Conservation (phyloP, 305 asterid species). For the Fraxinus nigra region DNA sequence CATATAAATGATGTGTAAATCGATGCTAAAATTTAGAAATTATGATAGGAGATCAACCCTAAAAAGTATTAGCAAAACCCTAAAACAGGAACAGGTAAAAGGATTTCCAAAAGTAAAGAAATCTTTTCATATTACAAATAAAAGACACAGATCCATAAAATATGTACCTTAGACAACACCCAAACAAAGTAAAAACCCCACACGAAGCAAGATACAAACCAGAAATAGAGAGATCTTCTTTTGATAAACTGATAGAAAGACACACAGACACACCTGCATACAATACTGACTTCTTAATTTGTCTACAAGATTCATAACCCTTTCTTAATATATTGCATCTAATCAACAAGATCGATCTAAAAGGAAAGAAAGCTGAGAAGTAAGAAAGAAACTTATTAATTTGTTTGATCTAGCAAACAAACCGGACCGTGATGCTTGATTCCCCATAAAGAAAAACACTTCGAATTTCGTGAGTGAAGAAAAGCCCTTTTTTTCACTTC, state of each 20-base stretch:
- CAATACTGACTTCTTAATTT: not conserved
- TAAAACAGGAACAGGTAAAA: not conserved
- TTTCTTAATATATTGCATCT: not conserved
- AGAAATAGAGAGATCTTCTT: not conserved
- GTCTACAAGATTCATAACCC: not conserved
- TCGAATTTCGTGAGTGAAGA: constrained; percentile 10
- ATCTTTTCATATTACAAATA: not conserved
- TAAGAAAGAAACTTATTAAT: not conserved
- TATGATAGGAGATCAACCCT: not conserved
- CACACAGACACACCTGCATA: not conserved
- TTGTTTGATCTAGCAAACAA: constrained; percentile 32
- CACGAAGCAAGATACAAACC: not conserved
- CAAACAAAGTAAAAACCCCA: not conserved
- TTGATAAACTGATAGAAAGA: not conserved
- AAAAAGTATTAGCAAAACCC: not conserved
- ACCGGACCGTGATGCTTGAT: constrained; percentile 92
- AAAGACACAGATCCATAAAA: constrained; percentile 20
- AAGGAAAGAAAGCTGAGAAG: not conserved
- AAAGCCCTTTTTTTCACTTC: constrained; percentile 1
- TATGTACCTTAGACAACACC: not conserved
- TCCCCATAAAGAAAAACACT: constrained; percentile 41
- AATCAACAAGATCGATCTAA: not conserved
- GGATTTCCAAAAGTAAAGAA: not conserved
- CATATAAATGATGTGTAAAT: not conserved
- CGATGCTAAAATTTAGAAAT: not conserved